Percentiles rank a stretch among this genome's conserved stretches.
Evolutionary conservation across 2,329 filamentous ascomycete species (phyloP).

Genomic region (Diplocarpon mali): DNA sequence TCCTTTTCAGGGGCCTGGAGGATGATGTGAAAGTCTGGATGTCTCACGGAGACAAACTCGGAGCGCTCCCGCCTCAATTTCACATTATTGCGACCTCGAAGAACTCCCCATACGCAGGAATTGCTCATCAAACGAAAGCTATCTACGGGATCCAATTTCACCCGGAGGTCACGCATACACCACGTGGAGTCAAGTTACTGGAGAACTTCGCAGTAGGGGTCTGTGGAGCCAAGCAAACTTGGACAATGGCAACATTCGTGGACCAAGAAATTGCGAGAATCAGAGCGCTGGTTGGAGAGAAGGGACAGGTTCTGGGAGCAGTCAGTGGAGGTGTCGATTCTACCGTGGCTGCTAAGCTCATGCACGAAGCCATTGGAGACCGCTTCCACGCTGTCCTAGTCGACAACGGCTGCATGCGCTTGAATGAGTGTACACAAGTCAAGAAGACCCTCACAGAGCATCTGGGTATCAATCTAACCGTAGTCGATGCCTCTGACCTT

Average conservation of each 20-base stretch:
- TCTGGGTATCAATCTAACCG: slow-evolving; percentile 81
- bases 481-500: slow-evolving; percentile 65
- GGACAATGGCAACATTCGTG: slow-evolving; percentile 79
- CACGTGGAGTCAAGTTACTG: slow-evolving; percentile 57
- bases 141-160: slow-evolving; percentile 75
- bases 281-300: slow-evolving; percentile 67
- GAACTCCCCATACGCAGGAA: slow-evolving; percentile 72
- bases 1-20: slow-evolving; percentile 66
- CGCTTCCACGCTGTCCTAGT: slow-evolving; percentile 73
- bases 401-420: slow-evolving; percentile 74
- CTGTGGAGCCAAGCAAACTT: slow-evolving; percentile 64
- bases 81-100: slow-evolving; percentile 60
- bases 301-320: slow-evolving; percentile 69
- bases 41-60: slow-evolving; percentile 83
- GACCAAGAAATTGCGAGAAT: slow-evolving; percentile 74
- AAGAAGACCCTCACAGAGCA: slow-evolving; percentile 68
- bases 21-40: slow-evolving; percentile 67
- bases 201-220: slow-evolving; percentile 78
- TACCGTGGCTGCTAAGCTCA: slow-evolving; percentile 69
- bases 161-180: slow-evolving; percentile 57
- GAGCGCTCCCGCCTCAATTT: slow-evolving; percentile 61
- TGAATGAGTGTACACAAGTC: slow-evolving; percentile 75
- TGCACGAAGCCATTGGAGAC: slow-evolving; percentile 77
- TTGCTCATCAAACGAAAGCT: slow-evolving; percentile 58
- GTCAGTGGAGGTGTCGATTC: slow-evolving; percentile 80